Evolutionary conservation across 176 grass and related monocot species (phyloP), one percentile per base, ranked within the genome.

Genomic region (Oryza rufipogon): DNA sequence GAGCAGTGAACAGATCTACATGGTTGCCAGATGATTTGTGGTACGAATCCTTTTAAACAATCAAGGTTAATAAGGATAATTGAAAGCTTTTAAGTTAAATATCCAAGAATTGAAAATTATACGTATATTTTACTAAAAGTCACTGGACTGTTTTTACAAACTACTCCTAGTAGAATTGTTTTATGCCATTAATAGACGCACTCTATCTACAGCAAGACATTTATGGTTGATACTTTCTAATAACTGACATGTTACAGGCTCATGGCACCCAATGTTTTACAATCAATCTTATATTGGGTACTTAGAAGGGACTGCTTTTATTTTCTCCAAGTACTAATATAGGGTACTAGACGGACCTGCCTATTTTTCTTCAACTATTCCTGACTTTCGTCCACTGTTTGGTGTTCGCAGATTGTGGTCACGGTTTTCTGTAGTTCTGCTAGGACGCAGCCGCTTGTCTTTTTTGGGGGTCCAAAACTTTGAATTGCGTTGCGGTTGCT

Each of bases 321-420:
- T 58, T 58, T 58, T 58, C 19, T 58, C n/a, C 54, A 58, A 58
- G 54, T 58, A 58, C 54, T 69, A 44, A 51, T 38, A 25, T 69
- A 13, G 56, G 36, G 16, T 48, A 22, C 69, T 44, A 20, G 47
- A 26, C 48, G 64, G 48, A 33, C 67, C 82, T 79, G 68, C 56
- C 34, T 66, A 56, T 10, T 67, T 64, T 80, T 33, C 70, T 51
- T 64, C 73, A 60, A 67, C 39, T 64, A 75, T 84, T 68, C 70
- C 80, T 80, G 11, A 80, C 74, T 75, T 78, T 80, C 32, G 12
- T 15, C 74, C 15, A 75, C 85, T 87, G 85, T 80, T 83, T 73
- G 58, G 46, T 12, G 5, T 72, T 14, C 83, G 69, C 89, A 84
- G 80, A 80, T 84, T 11, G 69, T 70, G 70, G 61, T 70, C 74